These are phyloP conservation scores for Myxozyma vanderwaltii DNA, from an alignment of 805 yeast genomes.

Conservation along the genomic window DNA sequence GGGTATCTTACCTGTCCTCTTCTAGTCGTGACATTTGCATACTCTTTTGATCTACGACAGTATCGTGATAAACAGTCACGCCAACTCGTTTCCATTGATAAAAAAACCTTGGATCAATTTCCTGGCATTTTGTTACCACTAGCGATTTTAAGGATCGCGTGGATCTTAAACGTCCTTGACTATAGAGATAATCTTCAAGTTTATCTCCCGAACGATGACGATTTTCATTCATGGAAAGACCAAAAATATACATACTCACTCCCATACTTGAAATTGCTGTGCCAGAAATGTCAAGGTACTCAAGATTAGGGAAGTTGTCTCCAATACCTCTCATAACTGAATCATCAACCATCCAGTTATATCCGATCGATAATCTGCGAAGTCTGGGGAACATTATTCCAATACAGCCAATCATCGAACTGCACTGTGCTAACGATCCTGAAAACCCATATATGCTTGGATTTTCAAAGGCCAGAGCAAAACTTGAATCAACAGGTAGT, in stretches of 20 bases:
- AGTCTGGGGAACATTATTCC: constrained; percentile 3
- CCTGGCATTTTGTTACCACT: constrained; percentile 3
- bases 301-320: neutral
- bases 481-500: neutral
- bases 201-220: neutral
- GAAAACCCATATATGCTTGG: constrained; percentile 2
- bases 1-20: neutral
- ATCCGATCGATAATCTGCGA: neutral
- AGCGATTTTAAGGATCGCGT: neutral
- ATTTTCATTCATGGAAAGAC: neutral
- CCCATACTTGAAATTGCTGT: neutral
- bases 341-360: constrained; percentile 7
- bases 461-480: neutral
- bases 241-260: neutral
- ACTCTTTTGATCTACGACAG: neutral
- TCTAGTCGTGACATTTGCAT: neutral
- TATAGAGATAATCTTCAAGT: neutral
- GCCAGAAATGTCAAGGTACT: constrained; percentile 5
- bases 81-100: neutral
- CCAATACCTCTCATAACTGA: neutral
- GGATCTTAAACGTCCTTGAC: neutral
- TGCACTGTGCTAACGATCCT: neutral
- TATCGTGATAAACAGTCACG: neutral
- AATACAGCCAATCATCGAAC: neutral
- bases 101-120: neutral